These are phyloP conservation scores for Erodium moschatum DNA, from an alignment of 441 rosid species.

Conservation along the genomic window DNA sequence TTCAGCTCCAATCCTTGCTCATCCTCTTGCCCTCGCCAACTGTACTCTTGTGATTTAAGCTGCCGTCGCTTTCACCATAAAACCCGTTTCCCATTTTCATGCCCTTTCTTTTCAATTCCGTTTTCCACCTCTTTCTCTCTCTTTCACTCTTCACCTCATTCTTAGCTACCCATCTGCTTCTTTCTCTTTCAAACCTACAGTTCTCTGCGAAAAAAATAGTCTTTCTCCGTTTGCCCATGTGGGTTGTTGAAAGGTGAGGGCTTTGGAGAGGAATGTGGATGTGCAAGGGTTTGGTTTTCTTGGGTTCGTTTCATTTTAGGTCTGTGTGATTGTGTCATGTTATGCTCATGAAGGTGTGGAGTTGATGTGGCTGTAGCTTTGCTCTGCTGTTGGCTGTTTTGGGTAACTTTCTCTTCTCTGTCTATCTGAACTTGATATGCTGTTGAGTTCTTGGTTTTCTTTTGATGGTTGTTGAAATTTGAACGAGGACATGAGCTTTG, in stretches of 20 bases:
- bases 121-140: neutral
- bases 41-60: constrained; percentile 4
- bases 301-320: neutral
- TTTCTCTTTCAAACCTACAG: neutral
- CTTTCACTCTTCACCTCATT: constrained; percentile 3
- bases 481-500: neutral
- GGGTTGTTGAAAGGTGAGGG: constrained; percentile 3
- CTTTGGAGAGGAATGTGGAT: neutral
- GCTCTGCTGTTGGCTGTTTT: constrained; percentile 1
- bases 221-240: neutral
- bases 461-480: neutral
- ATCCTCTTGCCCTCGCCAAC: neutral
- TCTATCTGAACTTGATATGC: neutral
- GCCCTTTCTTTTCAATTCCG: constrained; percentile 7
- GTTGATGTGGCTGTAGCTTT: neutral
- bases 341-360: neutral
- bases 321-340: neutral
- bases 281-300: neutral
- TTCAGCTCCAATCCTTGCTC: neutral
- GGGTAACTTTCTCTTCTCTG: neutral
- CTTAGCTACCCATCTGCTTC: constrained; percentile 5
- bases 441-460: neutral
- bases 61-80: neutral
- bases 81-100: constrained; percentile 6
- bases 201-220: neutral